Base-by-base conservation (phyloP, 2,329 filamentous ascomycete species). In the Paecilomyces sp. region DNA sequence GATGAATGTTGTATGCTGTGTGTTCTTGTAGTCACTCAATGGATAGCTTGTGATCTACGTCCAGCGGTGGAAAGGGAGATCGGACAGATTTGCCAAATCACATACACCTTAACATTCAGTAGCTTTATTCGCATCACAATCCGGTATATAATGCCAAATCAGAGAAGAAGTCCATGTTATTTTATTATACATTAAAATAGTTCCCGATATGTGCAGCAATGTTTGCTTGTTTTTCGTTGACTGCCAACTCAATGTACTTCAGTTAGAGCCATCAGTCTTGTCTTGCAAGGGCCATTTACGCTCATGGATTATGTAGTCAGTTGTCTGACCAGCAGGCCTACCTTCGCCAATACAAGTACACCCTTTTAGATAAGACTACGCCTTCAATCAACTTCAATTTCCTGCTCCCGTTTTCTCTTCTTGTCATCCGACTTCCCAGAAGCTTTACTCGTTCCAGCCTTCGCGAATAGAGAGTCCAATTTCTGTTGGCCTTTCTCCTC, bases 401-500 rank as follows among this genome's bases (percentile, higher is more conserved):
- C 52, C 24, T 54, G 24, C 22, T 58, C 55, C 67, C 60, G 55
- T 30, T 68, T 70, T 56, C 64, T 64, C 60, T 67, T 69, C n/a
- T 51, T 58, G 28, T 24, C 55, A 34, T 55, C 54, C 15, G 36
- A 56, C 25, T 18, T 15, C 5, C 24, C 41, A 9, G 50, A 24
- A 12, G 2, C 53, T 25, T 56, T 53, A 6, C 5, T 51, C 12
- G 54, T 56, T 41, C 56, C 59, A 13, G 57, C 59, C n/a, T 67
- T 65, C 8, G 59, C 57, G 61, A 74, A 72, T 58, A 74, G 63
- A 9, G 59, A 57, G 60, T 74, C 72, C 13, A 74, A 57, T 30
- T 65, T 71, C 54, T 66, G 64, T 61, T 73, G 71, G 0, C 71
- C 72, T 55, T 70, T 72, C 58, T 74, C 70, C 18, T 60, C 60